Conservation (phyloP, 2,329 filamentous ascomycete species). For the Curvularia lunata region DNA sequence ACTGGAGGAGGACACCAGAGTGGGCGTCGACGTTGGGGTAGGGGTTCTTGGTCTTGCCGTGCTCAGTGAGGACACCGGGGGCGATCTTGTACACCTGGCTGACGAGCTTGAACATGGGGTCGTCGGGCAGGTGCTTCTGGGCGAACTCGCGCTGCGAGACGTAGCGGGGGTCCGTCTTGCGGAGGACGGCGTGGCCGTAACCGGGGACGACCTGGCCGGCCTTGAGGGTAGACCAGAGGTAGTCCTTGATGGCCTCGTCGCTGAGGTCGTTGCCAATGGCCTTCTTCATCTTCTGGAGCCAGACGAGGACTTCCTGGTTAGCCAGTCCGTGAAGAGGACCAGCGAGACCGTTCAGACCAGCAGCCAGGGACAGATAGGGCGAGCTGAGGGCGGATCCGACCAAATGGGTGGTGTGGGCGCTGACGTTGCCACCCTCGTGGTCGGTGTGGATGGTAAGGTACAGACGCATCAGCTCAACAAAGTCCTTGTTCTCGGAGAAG, state of each 20-base stretch:
- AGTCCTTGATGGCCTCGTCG: slow-evolving; percentile 96
- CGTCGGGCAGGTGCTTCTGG: slow-evolving; percentile 88
- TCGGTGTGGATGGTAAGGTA: slow-evolving; percentile 99
- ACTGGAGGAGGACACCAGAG: slow-evolving; percentile 98
- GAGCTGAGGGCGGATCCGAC: slow-evolving; percentile 97
- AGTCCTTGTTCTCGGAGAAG: slow-evolving; percentile 93
- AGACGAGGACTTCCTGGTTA: slow-evolving; percentile 99
- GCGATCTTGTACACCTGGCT: slow-evolving; percentile 99
- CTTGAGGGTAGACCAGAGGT: slow-evolving; percentile 98
- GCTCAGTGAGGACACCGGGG: slow-evolving; percentile 95
- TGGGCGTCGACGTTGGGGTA: slow-evolving; percentile 99
- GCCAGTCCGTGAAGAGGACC: slow-evolving; percentile 98
- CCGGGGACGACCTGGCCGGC: slow-evolving; percentile 93
- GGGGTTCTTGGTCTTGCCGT: slow-evolving; percentile 99
- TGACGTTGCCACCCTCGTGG: slow-evolving; percentile 99
- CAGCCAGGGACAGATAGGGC: slow-evolving; percentile 93
- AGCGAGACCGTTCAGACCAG: slow-evolving; percentile 96
- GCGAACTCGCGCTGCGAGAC: slow-evolving; percentile 97
- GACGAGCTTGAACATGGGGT: slow-evolving; percentile 99
- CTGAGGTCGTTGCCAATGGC: slow-evolving; percentile 89
- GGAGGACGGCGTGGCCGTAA: slow-evolving; percentile 98
- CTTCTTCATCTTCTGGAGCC: slow-evolving; percentile 99
- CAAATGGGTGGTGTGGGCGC: slow-evolving; percentile 97
- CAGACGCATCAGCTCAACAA: slow-evolving; percentile 96
- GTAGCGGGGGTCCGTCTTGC: slow-evolving; percentile 99